phyloP scores from a whole-genome alignment of 2,329 filamentous ascomycete genomes.

The Curvularia sp. region DNA sequence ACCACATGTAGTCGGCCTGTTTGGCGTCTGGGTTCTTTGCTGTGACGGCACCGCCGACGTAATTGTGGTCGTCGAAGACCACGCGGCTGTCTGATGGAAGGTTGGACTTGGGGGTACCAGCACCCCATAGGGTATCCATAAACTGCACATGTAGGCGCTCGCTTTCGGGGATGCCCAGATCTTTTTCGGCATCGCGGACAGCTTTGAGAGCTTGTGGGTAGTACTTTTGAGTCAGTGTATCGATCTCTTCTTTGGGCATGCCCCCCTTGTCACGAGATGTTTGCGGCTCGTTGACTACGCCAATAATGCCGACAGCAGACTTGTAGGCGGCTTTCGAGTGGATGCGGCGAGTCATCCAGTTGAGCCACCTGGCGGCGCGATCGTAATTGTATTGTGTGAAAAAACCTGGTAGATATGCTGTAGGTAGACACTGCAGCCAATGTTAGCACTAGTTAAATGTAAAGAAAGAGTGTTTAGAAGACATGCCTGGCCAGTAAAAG shows the following conservation, averaged over 20 bases:
- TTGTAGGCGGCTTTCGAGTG: constrained; percentile 59
- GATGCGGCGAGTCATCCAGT: constrained; percentile 62
- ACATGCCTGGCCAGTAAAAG: constrained; percentile 57
- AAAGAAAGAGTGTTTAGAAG: background rate
- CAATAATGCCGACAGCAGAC: constrained; percentile 63
- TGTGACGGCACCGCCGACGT: constrained; percentile 55
- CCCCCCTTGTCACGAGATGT: constrained; percentile 18
- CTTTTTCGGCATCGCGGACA: constrained; percentile 59
- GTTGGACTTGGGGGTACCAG: constrained; percentile 60
- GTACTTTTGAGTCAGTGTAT: constrained; percentile 42
- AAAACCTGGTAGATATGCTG: constrained; percentile 56
- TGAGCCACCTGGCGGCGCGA: constrained; percentile 62
- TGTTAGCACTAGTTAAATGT: background rate
- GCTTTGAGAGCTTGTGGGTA: constrained; percentile 58
- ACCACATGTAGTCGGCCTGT: constrained; percentile 57
- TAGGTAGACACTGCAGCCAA: constrained; percentile 27
- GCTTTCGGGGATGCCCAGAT: constrained; percentile 51
- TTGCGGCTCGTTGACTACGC: constrained; percentile 65
- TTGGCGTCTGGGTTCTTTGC: constrained; percentile 45
- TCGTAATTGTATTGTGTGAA: constrained; percentile 64
- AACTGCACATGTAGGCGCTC: constrained; percentile 63
- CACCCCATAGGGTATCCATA: constrained; percentile 63
- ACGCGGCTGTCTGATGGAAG: constrained; percentile 54
- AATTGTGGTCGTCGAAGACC: constrained; percentile 66
- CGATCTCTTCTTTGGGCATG: constrained; percentile 37